These are phyloP conservation scores for Fraxinus platypoda DNA, from an alignment of 305 asterid species.

Conservation along the genomic window DNA sequence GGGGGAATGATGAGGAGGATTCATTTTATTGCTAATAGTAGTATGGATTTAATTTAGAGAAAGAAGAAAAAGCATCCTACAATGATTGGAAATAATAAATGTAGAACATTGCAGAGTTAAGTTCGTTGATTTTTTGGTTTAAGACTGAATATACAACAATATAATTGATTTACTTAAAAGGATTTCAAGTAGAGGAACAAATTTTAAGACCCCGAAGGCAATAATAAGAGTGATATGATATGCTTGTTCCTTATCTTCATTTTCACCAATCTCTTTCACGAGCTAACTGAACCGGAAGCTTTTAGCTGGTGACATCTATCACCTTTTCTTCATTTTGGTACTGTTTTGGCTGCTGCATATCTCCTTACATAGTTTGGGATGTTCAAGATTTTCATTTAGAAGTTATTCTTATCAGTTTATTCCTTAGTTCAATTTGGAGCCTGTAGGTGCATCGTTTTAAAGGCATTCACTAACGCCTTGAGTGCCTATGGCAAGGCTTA, in stretches of 20 bases:
- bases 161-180: background rate
- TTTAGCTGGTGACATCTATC: slow-evolving; percentile 15
- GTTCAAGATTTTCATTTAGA: background rate
- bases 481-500: background rate
- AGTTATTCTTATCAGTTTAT: background rate
- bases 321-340: slow-evolving; percentile 1
- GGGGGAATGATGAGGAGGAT: background rate
- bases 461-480: background rate
- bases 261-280: background rate
- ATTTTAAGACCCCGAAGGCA: background rate
- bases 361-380: slow-evolving; percentile 6
- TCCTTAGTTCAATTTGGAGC: slow-evolving; percentile 8
- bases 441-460: background rate
- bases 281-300: background rate
- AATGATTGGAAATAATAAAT: background rate
- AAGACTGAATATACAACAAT: background rate
- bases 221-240: background rate
- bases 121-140: background rate
- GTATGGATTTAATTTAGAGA: background rate
- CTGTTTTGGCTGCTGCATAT: background rate
- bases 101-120: background rate
- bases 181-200: background rate
- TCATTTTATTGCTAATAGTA: background rate
- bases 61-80: background rate
- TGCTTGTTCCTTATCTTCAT: background rate